Base-by-base conservation (phyloP, 2,329 filamentous ascomycete species). In the Cladophialophora yegresii region DNA sequence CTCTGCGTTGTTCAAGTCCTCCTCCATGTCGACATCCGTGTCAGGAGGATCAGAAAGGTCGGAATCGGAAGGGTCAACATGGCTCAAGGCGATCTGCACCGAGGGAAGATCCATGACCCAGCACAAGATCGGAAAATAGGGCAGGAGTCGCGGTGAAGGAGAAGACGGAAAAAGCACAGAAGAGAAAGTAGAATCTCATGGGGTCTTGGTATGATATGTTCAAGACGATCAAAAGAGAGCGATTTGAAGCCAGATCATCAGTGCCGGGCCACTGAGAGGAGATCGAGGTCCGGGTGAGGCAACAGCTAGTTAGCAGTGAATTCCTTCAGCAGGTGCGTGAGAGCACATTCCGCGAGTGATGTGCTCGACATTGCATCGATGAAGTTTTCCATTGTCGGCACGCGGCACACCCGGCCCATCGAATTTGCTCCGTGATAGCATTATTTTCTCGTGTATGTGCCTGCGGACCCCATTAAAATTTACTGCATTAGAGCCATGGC, bases 31-130 rank as follows among this genome's bases (percentile, higher is more conserved):
- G 20, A 40, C 13, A 7, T 64, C 53, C 26, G 59, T 57, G 40
- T 65, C 30, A 30, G 67, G 59, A 43, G 62, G 62, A 36, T 67
- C 67, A 62, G 61, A 63, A 20, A 69, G 59, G 16, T 67, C 60
- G 26, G 64, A 63, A 16, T 68, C 65, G 51, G 47, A 23, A 40
- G 56, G 22, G 12, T 59, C 43, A 33, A 58, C 16, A 40, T 36
- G 30, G 28, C 26, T 58, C 12, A 26, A 28, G 23, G 47, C 33
- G 23, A 65, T 58, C n/a, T 33, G 28, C 47, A 54, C 40, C 20
- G 40, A 47, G 7, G 26, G 55, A 33, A 49, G 6, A 32, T 28
- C 23, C 40, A 57, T 22, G 16, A 20, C 45, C 55, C 54, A 16
- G 23, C 54, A 45, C 13, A n/a, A n/a, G 8, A 7, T 10, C 12